phyloP scores from a whole-genome alignment of 108 stramenopile genomes.

The Discostella pseudostelligera region DNA sequence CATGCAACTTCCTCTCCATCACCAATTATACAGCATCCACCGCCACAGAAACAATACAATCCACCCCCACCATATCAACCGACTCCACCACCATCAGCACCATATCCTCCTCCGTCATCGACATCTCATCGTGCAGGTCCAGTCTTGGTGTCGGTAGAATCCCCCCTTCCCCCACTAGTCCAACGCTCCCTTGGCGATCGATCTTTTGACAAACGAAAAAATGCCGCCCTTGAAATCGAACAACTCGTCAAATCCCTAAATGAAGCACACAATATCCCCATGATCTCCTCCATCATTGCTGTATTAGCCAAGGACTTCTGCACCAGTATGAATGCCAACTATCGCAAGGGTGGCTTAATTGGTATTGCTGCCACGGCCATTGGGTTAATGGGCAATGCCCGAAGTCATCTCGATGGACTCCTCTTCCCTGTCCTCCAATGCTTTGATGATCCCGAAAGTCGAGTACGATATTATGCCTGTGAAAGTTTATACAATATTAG shows the following conservation, averaged over 20 bases:
- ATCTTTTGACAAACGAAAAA: constrained; percentile 99
- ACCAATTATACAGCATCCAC: no score
- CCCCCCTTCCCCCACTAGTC: constrained; percentile 81
- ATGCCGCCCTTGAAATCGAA: constrained; percentile 97
- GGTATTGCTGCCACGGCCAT: constrained; percentile 96
- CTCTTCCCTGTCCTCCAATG: constrained; percentile 96
- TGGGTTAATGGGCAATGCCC: constrained; percentile 81
- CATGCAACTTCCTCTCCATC: no score
- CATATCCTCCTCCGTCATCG: constrained; percentile 12
- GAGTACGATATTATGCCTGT: constrained; percentile 98
- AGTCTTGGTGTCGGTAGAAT: constrained; percentile 58
- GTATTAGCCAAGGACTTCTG: constrained; percentile 95
- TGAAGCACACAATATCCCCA: constrained; percentile 76
- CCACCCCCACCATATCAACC: constrained; percentile 17
- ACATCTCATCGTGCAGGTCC: constrained; percentile 23
- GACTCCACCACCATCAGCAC: constrained; percentile 10
- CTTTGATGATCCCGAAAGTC: constrained; percentile 95
- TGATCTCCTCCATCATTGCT: constrained; percentile 82
- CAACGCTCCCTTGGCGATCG: constrained; percentile 92
- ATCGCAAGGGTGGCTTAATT: constrained; percentile 97
- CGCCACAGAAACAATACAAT: not conserved
- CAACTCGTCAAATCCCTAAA: constrained; percentile 85
- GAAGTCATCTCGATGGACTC: constrained; percentile 75
- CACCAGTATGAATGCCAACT: constrained; percentile 95
- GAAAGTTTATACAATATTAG: constrained; percentile 97